These are phyloP conservation scores for Epicoccum sorghinum DNA, from an alignment of 2,329 filamentous ascomycete species.

Conservation along the genomic window DNA sequence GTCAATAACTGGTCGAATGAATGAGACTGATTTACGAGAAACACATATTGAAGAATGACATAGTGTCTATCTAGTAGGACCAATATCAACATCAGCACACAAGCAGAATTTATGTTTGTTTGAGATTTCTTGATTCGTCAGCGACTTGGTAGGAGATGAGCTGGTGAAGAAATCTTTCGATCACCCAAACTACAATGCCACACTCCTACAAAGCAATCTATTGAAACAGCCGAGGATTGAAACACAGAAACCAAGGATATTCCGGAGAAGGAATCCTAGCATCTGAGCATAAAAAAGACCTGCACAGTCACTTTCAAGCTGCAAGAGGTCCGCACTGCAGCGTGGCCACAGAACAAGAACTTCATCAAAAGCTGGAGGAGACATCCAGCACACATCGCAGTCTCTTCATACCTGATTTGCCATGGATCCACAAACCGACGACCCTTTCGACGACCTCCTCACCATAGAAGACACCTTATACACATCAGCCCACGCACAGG, in stretches of 20 bases:
- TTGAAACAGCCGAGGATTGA: no score
- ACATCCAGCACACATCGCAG: not conserved
- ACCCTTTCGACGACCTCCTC: slow-evolving; percentile 63
- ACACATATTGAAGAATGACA: no score
- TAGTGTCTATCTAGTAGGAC: no score
- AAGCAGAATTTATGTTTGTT: not conserved
- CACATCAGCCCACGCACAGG: slow-evolving; percentile 77
- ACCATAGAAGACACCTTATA: slow-evolving; percentile 75
- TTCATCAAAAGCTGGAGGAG: no score
- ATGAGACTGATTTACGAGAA: no score
- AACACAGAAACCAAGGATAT: no score
- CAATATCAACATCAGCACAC: not conserved
- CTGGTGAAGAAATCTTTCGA: slow-evolving; percentile 1
- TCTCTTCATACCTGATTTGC: not conserved
- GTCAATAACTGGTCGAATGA: not conserved
- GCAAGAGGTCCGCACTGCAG: no score
- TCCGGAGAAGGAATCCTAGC: no score
- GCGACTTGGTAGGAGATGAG: slow-evolving; percentile 3
- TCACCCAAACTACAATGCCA: not conserved
- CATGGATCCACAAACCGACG: slow-evolving; percentile 27
- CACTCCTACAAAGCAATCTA: not conserved
- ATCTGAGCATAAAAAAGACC: no score
- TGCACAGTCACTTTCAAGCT: no score
- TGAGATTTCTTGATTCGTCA: slow-evolving; percentile 8
- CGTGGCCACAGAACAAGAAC: no score